Conservation (phyloP, 1,139 yeast genomes). For the Blastobotrys petasosporus region DNA sequence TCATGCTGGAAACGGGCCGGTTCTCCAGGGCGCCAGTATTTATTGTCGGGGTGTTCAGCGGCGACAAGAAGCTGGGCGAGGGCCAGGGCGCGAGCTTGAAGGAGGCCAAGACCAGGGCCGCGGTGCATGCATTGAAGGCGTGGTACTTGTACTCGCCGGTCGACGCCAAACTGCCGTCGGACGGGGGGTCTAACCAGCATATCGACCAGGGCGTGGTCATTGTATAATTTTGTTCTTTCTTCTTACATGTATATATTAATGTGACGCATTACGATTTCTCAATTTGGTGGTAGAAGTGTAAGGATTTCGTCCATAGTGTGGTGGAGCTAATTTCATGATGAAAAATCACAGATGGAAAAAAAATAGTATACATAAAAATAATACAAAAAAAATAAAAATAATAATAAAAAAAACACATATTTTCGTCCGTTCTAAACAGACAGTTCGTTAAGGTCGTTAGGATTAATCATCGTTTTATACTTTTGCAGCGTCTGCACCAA, state of each 20-base stretch:
- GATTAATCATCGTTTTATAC: slow-evolving; percentile 4
- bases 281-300: slow-evolving; percentile 3
- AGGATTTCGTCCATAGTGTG: slow-evolving; percentile 1
- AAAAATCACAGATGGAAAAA: too few relatives aligned
- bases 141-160: slow-evolving; percentile 89
- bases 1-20: slow-evolving; percentile 92
- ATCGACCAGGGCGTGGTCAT: slow-evolving; percentile 32
- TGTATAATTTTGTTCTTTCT: slow-evolving; percentile 19
- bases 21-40: slow-evolving; percentile 75
- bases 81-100: slow-evolving; percentile 89
- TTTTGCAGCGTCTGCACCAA: slow-evolving; percentile 1
- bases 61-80: slow-evolving; percentile 80
- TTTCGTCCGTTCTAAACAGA: not conserved
- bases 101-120: slow-evolving; percentile 91
- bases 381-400: not conserved
- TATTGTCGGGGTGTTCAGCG: slow-evolving; percentile 87
- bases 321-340: too few relatives aligned
- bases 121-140: slow-evolving; percentile 81
- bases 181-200: slow-evolving; percentile 26
- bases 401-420: not conserved
- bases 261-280: not conserved
- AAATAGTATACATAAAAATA: not conserved
- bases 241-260: not conserved
- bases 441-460: slow-evolving; percentile 1
- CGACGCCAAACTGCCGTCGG: slow-evolving; percentile 57